A percentile compares a stretch with the other conserved stretches of the same genome.
Evolutionary conservation across 2,329 filamentous ascomycete species (phyloP).

Genomic region (Phyllosticta ampelicida): DNA sequence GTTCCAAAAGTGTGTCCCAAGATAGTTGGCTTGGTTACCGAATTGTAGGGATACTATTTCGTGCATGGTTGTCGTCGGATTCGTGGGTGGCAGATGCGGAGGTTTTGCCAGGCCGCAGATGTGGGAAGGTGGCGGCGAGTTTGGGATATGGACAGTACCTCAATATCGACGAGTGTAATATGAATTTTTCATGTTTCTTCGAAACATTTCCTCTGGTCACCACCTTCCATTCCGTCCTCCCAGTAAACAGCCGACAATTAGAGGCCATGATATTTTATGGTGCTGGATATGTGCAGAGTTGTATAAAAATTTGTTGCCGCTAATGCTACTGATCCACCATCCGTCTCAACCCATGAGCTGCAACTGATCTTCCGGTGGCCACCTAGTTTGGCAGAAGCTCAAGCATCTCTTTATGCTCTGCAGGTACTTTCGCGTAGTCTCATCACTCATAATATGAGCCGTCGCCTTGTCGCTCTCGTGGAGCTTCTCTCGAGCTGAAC

Average conservation of each 20-base stretch:
- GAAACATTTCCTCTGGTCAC: no score
- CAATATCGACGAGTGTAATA: background rate
- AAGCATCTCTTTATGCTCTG: conserved; percentile 97
- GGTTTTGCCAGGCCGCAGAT: background rate
- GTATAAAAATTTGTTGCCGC: background rate
- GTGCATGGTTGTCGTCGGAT: conserved; percentile 51
- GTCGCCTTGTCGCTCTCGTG: conserved; percentile 66
- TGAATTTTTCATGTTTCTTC: no score
- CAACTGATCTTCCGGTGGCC: conserved; percentile 84
- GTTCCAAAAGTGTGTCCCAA: conserved; percentile 97
- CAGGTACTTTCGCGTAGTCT: conserved; percentile 87
- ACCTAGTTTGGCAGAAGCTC: conserved; percentile 92
- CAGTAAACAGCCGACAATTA: background rate
- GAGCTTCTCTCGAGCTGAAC: conserved; percentile 87
- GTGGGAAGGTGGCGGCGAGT: background rate
- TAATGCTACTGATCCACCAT: background rate
- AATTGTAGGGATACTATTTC: conserved; percentile 93
- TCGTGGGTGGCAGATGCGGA: background rate
- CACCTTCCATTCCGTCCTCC: background rate
- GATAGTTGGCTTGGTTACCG: conserved; percentile 83
- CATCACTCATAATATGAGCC: conserved; percentile 95
- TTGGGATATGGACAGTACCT: background rate
- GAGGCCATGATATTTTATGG: background rate
- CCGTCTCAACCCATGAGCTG: conserved; percentile 75
- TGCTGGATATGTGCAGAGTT: background rate